Evolutionary conservation across 768 basidiomycete genomes (phyloP), one percentile per base, ranked within the genome.

Genomic region (Termitomyces sp.): DNA sequence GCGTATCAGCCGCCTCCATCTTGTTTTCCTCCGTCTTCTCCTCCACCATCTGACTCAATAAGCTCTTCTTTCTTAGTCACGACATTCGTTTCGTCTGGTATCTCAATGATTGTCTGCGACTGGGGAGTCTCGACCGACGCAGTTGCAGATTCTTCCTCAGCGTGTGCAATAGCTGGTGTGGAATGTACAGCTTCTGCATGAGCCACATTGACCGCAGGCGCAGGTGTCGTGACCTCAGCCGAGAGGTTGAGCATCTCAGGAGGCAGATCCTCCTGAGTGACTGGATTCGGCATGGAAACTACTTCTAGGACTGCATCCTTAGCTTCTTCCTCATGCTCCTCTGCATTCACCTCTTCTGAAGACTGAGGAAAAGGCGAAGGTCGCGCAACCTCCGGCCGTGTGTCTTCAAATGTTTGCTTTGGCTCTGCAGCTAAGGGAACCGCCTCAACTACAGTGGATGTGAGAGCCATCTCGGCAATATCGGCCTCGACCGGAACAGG

Each of bases 401-500:
- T 6, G 12, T 26, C 24, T 11, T 50, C 48, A 14, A 26, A 2
- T 2, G 17, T 8, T 10, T 49, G 35, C 35, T 6, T 37, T 5
- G 9, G 3, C 34, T 50, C 37, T 2, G 11, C n/a, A 5, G 7
- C 17, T 19, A 37, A 28, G 10, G 34, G 2, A 22, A 3, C 9
- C 5, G n/a, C 6, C 9, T 43, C 11, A 10, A 40, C 32, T 30
- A 26, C 54, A 45, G 45, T 21, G 5, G 35, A 38, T 37, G 35
- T n/a, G 54, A 61, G 43, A 38, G 30, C 34, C 60, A 59, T 34
- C 17, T 57, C 47, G 12, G 19, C 56, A 3, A 48, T 51, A 2
- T 57, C 56, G 1, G 48, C 57, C 32, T 45, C 57, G 6, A 49
- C 24, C 4, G 37, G 53, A 14, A 30, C n/a, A 42, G 32, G 22